Base-by-base conservation (phyloP, 768 basidiomycete genomes). In the Pisolithus tinctorius region DNA sequence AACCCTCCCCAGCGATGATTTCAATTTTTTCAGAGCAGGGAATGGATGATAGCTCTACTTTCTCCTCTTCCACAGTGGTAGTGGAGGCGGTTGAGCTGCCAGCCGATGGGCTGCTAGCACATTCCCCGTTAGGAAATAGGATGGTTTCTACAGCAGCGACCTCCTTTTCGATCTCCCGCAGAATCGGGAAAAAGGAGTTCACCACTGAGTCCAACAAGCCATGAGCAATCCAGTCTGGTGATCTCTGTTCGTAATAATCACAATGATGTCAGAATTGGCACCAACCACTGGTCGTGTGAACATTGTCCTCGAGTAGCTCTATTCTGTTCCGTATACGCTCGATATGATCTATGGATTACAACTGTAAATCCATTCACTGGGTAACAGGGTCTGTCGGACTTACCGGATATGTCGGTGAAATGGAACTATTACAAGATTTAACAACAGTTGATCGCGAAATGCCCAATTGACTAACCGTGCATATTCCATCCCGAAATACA, bases 151-250 rank as follows among this genome's bases (percentile, higher is more conserved):
- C 83, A 16, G 80, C 80, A 53, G 82, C 75, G 3, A 91, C 84
- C 62, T 95, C 93, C 44, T 74, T 75, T 60, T 90, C 90, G 36
- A 96, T 85, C 52, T 83, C 82, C 56, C 84, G 78, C 52, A 93
- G 71, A 52, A 92, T 76, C 1, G 91, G 91, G 64, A 93, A 92
- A 69, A 94, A 94, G 1, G 89, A 86, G 63, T 97, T 93, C 20
- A 97, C 93, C 48, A 97, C 83, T 1, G 92, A 94, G 61, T 96
- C 94, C 56, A 97, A 72, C 49, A 96, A 77, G 20, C 85, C 88
- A 66, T 97, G 93, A 0, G 91, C 92, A 56, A 97, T 89, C 91
- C 92, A 95, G 63, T 93, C 93, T 92, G 58, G 6, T 17, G 3
- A 20, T 30, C 30, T 34, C 31, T 8, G 29, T 31, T 20, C 36